phyloP scores from a whole-genome alignment of 1,284 basidiomycete genomes.

The Melampsora larici-populina region DNA sequence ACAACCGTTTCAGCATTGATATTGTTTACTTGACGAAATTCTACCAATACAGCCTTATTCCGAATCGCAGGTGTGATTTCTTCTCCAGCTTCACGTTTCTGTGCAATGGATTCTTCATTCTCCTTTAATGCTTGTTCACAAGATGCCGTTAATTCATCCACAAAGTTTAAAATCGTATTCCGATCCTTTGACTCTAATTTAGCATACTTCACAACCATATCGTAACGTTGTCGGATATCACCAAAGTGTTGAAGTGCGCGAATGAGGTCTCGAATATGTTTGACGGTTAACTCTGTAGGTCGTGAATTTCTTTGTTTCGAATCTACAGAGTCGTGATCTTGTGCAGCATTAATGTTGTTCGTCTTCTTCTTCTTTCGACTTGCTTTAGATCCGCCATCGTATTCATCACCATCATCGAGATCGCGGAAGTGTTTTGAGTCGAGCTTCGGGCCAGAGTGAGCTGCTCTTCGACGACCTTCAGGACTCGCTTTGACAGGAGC shows the following conservation, averaged over 20 bases:
- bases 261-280: slow-evolving; percentile 91
- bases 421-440: slow-evolving; percentile 80
- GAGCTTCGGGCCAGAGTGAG: slow-evolving; percentile 64
- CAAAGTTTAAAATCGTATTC: slow-evolving; percentile 81
- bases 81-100: slow-evolving; percentile 74
- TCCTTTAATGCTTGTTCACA: slow-evolving; percentile 80
- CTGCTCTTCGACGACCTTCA: slow-evolving; percentile 60
- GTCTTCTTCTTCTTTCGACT: slow-evolving; percentile 47
- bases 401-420: slow-evolving; percentile 57
- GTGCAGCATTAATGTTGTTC: slow-evolving; percentile 64
- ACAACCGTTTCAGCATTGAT: slow-evolving; percentile 98
- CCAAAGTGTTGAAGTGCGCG: slow-evolving; percentile 96
- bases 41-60: slow-evolving; percentile 90
- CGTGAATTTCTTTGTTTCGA: slow-evolving; percentile 56
- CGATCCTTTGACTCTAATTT: slow-evolving; percentile 93
- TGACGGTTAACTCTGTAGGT: slow-evolving; percentile 92
- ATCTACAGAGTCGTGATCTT: slow-evolving; percentile 23
- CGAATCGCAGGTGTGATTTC: slow-evolving; percentile 62
- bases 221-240: slow-evolving; percentile 89
- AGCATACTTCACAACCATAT: slow-evolving; percentile 86
- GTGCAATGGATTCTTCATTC: slow-evolving; percentile 74
- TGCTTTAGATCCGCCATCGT: slow-evolving; percentile 65
- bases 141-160: slow-evolving; percentile 85
- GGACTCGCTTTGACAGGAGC: slow-evolving; percentile 63
- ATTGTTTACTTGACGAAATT: slow-evolving; percentile 80